Evolutionary conservation across 805 yeast species (phyloP).

Genomic region (Candida vaughaniae): DNA sequence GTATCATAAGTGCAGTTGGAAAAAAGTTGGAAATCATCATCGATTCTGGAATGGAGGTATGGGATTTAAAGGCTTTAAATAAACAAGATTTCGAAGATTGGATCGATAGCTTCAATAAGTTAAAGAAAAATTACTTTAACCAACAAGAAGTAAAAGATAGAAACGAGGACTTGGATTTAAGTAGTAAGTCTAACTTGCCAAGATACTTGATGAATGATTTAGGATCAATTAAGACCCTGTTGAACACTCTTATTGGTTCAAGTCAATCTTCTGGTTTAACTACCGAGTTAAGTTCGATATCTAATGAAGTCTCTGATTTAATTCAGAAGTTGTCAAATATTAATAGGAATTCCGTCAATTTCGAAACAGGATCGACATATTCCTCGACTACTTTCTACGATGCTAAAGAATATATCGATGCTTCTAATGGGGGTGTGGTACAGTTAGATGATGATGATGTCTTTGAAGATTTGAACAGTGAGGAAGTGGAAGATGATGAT

Average conservation of each 20-base stretch:
- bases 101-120: constrained; percentile 72
- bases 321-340: constrained; percentile 15
- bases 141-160: neutral
- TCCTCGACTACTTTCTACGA: constrained; percentile 46
- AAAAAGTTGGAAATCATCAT: constrained; percentile 68
- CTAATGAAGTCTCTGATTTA: constrained; percentile 20
- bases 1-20: constrained; percentile 79
- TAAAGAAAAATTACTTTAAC: constrained; percentile 29
- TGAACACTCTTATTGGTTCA: constrained; percentile 4
- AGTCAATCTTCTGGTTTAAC: constrained; percentile 5
- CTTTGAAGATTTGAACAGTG: constrained; percentile 13
- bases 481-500: constrained; percentile 20
- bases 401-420: constrained; percentile 64
- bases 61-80: constrained; percentile 77
- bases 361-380: constrained; percentile 28
- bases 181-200: constrained; percentile 14
- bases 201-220: constrained; percentile 22
- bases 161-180: neutral
- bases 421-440: constrained; percentile 52
- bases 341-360: constrained; percentile 9
- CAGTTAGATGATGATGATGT: constrained; percentile 29
- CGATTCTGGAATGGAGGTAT: constrained; percentile 93
- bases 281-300: constrained; percentile 10
- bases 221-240: constrained; percentile 14
- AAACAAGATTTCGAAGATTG: constrained; percentile 71